Conservation (phyloP, 768 basidiomycete species). For the Boletus rufocinnamomeus region DNA sequence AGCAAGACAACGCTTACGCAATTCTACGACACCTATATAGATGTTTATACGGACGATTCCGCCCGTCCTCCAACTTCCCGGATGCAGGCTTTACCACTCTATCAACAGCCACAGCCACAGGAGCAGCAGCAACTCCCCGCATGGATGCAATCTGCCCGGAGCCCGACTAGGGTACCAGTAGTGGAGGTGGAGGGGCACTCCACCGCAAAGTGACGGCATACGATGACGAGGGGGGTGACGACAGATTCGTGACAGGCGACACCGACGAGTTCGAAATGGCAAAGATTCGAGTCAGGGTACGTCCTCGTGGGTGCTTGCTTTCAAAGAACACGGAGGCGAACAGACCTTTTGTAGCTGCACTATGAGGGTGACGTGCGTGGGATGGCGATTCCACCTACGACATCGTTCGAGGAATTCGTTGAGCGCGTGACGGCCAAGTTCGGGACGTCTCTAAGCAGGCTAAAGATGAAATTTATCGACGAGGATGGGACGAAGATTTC, state of each 20-base stretch:
- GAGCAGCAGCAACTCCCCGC: conserved; percentile 1
- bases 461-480: conserved; percentile 81
- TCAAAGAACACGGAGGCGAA: not conserved
- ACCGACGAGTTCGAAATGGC: conserved; percentile 72
- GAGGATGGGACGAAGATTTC: conserved; percentile 86
- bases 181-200: conserved; percentile 41
- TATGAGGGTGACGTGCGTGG: conserved; percentile 82
- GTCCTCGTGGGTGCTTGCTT: not conserved
- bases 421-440: conserved; percentile 77
- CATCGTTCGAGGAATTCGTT: conserved; percentile 74
- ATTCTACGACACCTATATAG: conserved; percentile 75
- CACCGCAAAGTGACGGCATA: conserved; percentile 48
- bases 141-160: conserved; percentile 11
- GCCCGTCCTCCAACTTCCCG: conserved; percentile 21
- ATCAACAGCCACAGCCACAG: conserved; percentile 8
- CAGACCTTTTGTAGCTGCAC: conserved; percentile 56
- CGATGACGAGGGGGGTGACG: conserved; percentile 85
- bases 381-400: conserved; percentile 73
- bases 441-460: conserved; percentile 51
- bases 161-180: not conserved
- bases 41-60: conserved; percentile 52
- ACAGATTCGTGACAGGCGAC: conserved; percentile 72
- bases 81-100: not conserved
- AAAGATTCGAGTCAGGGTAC: conserved; percentile 83
- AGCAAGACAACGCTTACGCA: no score